Evolutionary conservation across 2,329 filamentous ascomycete genomes (phyloP), one percentile per base, ranked within the genome.

Genomic region (Xylaria sp.): DNA sequence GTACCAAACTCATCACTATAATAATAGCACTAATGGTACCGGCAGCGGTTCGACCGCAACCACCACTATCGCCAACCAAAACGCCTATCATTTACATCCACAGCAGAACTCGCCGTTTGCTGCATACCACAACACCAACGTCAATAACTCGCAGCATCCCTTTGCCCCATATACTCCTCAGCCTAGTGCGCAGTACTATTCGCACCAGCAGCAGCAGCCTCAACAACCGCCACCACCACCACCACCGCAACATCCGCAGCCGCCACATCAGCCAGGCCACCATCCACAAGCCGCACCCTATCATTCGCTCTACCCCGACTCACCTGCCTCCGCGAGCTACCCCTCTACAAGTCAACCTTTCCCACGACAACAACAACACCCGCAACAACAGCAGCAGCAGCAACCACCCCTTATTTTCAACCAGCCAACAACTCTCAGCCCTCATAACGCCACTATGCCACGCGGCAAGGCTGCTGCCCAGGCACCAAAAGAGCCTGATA

Each of bases 391-490:
- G 37, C 60, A 49, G 15, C 54, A 60, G 21, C 60, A 59, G n/a
- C 65, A 58, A 68, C 65, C 33, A 19, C 29, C 68, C 71, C 71
- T 27, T 69, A 71, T 66, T 71, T 59, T 56, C 62, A 63, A 69
- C 33, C 67, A 68, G 49, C 59, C 57, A 43, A 58, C 54, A 13
- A 54, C 56, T 11, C 38, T 66, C 9, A 67, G 64, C 31, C 57
- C 65, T 17, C 35, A 62, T 54, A 70, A 53, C 64, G 2, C 46
- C 46, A 54, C 67, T 41, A 81, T 80, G 78, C 77, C 77, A 63
- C 77, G 75, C 33, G 75, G 75, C 60, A 77, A 76, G 69, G 72
- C 75, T 59, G 72, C 76, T 58, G 72, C 76, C 64, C 76, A 60
- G 69, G 76, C 71, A 67, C 76, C 72, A 40, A 76, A 70, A 61